phyloP scores from a whole-genome alignment of 257 asterid species.

The Solanum arcanum region DNA sequence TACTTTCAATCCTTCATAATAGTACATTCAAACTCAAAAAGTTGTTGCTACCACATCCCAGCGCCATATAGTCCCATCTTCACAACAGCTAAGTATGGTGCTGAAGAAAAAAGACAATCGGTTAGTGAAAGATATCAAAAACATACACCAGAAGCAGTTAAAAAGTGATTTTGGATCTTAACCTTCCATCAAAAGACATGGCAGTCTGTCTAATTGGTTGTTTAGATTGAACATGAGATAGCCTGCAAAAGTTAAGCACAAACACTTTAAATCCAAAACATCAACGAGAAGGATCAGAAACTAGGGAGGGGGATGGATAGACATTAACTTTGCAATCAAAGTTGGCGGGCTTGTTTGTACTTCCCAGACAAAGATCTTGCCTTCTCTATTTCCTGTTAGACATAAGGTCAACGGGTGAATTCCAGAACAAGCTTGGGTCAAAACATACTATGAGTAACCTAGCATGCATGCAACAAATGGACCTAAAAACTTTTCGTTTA shows the following conservation, averaged over 20 bases:
- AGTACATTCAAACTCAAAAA: conserved; percentile 19
- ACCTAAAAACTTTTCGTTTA: background rate
- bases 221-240: conserved; percentile 76
- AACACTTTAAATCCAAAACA: background rate
- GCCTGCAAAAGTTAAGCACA: conserved; percentile 33
- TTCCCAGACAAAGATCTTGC: conserved; percentile 93
- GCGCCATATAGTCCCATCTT: conserved; percentile 98
- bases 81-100: conserved; percentile 92
- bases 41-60: conserved; percentile 86
- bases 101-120: conserved; percentile 26
- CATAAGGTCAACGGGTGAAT: background rate
- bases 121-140: background rate
- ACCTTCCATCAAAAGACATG: conserved; percentile 92
- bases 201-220: conserved; percentile 91
- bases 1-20: background rate
- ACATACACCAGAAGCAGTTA: background rate
- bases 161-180: background rate
- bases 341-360: conserved; percentile 82
- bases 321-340: conserved; percentile 60
- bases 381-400: conserved; percentile 81
- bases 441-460: background rate
- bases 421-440: background rate
- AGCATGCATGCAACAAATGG: background rate
- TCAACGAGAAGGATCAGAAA: background rate
- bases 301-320: conserved; percentile 1